Base-by-base conservation (phyloP, 139 green algal species). In the Astrephomene gubernaculifera region DNA sequence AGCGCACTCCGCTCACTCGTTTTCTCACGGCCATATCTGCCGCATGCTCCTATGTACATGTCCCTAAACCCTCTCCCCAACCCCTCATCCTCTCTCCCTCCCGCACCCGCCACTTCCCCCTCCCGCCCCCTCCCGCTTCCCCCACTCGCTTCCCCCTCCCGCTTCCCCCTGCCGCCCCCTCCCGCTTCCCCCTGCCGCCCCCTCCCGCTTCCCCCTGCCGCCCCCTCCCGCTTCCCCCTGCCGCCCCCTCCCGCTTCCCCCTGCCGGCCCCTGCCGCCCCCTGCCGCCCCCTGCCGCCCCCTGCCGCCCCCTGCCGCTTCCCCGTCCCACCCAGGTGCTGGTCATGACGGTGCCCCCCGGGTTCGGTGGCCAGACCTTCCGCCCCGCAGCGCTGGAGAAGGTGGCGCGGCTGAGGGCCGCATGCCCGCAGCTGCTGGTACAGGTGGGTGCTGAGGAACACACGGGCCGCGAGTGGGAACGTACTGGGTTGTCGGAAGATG, bases 361-460 rank as follows among this genome's bases (percentile, higher is more conserved):
- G 9, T 98, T 98, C 92, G 96, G 96, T 10, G 96, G 96, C 4
- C 96, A 98, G 89, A 88, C 91, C 71, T 97, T 98, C 87, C 90
- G 89, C 72, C 68, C 64, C 6, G 75, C 71, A 2, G 92, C 96
- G 70, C 86, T 96, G 84, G 69, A 83, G 44, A 98, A 97, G 86
- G 93, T 96, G 17, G 10, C 41, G 19, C 73, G 24, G 49, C 86
- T 98, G 70, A 76, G 96, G 21, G 52, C 81, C 3, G 71, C 87
- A 5, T 96, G 89, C 71, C 91, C 93, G 0, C 17, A 52, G 7
- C 69, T 98, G 10, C 86, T 95, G 85, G 96, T 98, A 25, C 87
- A 97, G 89, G 94, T 95, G 69, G 44, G 45, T 45, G 22, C 25
- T 14, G 31, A 71, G 36, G 41, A 80, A 25, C 31, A 4, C 49